phyloP scores from a whole-genome alignment of 2,329 filamentous ascomycete species.

The Cylindrodendrum hubeiense region DNA sequence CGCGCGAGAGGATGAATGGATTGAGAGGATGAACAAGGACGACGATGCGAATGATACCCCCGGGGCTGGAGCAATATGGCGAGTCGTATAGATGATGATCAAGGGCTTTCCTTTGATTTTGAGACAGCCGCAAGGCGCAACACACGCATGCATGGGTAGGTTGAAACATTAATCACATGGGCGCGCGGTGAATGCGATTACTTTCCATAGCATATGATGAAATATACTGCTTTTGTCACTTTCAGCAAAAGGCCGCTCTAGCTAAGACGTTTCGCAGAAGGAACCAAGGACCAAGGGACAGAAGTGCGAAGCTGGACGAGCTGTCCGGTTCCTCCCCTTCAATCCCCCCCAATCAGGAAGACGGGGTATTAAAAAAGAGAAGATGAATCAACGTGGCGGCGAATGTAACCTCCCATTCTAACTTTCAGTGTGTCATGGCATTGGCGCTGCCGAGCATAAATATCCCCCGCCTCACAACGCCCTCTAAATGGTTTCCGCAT shows the following conservation, averaged over 20 bases:
- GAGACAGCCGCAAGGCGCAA: not conserved
- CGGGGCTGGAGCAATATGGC: constrained; percentile 63
- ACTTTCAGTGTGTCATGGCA: constrained; percentile 29
- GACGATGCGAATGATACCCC: constrained; percentile 52
- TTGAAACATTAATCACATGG: not conserved
- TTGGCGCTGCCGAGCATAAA: constrained; percentile 15
- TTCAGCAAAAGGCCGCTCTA: constrained; percentile 1
- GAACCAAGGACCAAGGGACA: not conserved
- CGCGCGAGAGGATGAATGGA: constrained; percentile 69
- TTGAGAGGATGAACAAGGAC: constrained; percentile 64
- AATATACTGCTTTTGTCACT: constrained; percentile 16
- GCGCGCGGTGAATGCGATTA: not conserved
- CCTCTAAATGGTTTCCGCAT: constrained; percentile 42
- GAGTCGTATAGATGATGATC: constrained; percentile 46
- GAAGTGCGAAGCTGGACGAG: not conserved
- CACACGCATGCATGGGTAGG: not conserved
- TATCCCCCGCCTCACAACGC: constrained; percentile 36
- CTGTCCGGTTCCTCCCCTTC: not conserved
- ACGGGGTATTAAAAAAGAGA: constrained; percentile 14
- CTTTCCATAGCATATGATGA: constrained; percentile 1
- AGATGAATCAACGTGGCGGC: constrained; percentile 15
- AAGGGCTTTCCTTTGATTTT: not conserved
- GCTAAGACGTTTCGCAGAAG: constrained; percentile 4
- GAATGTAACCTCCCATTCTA: constrained; percentile 33
- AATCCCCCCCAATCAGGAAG: not conserved